Conservation (phyloP, 1,284 basidiomycete species). For the Neotropicomus parvogracilis region DNA sequence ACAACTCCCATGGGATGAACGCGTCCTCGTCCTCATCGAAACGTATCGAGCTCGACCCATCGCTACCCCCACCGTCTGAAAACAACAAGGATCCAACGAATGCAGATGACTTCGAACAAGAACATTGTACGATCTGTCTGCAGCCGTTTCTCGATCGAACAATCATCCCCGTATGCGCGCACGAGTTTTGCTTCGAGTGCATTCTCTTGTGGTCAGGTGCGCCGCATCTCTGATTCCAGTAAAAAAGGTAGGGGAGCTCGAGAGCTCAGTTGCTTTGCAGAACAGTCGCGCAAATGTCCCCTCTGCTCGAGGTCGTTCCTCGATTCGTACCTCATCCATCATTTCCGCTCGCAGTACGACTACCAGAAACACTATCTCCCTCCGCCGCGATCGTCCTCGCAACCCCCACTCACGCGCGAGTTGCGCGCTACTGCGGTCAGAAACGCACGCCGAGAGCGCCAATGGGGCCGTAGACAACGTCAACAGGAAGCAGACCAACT, state of each 20-base stretch:
- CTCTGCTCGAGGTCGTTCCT: constrained; percentile 75
- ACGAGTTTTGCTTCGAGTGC: constrained; percentile 89
- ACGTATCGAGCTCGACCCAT: constrained; percentile 31
- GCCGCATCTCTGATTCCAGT: not conserved
- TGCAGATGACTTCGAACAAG: constrained; percentile 16
- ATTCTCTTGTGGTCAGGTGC: constrained; percentile 78
- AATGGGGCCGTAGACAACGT: constrained; percentile 53
- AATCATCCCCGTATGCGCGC: constrained; percentile 75
- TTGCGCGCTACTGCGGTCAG: constrained; percentile 30
- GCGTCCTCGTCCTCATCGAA: constrained; percentile 23
- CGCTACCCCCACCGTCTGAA: not conserved
- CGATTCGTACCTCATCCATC: constrained; percentile 72
- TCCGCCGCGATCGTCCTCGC: constrained; percentile 57
- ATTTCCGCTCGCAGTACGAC: constrained; percentile 70
- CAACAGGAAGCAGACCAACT: constrained; percentile 59
- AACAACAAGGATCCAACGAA: not conserved
- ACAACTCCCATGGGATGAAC: constrained; percentile 4
- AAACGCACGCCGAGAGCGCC: constrained; percentile 43
- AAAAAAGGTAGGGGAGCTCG: not conserved
- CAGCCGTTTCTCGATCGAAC: constrained; percentile 74
- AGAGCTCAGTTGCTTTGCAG: constrained; percentile 33
- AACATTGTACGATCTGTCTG: constrained; percentile 71
- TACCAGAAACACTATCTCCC: constrained; percentile 78
- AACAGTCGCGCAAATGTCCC: constrained; percentile 75
- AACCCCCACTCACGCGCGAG: constrained; percentile 34